These are phyloP conservation scores for Alternaria alternata DNA, from an alignment of 2,329 filamentous ascomycete species.

Conservation along the genomic window DNA sequence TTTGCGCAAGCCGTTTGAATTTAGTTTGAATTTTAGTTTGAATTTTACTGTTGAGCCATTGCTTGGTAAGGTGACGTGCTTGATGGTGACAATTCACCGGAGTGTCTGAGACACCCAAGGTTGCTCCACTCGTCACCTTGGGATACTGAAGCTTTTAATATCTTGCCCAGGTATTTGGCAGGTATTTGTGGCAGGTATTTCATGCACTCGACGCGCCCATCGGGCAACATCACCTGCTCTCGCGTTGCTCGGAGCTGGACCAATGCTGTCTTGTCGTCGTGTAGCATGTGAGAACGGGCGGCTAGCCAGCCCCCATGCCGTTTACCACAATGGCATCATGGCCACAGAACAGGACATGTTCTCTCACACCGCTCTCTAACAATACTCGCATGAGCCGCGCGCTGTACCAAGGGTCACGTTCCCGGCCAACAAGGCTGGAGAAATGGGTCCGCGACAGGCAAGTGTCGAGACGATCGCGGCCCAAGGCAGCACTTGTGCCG, in stretches of 20 bases:
- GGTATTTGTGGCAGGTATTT: neutral
- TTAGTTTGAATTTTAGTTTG: constrained; percentile 2
- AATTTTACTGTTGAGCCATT: neutral
- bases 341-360: neutral
- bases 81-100: neutral
- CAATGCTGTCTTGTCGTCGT: neutral
- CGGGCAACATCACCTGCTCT: constrained; percentile 1
- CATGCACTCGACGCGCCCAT: neutral
- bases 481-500: constrained; percentile 19
- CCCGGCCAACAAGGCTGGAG: constrained; percentile 3
- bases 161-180: neutral
- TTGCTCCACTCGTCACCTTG: neutral
- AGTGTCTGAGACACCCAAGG: neutral
- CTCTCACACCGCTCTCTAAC: constrained; percentile 2
- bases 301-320: neutral
- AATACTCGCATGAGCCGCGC: neutral
- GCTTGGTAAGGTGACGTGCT: neutral
- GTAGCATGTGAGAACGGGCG: constrained; percentile 13
- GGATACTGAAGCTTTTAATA: neutral
- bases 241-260: neutral
- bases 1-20: constrained; percentile 1
- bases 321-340: neutral
- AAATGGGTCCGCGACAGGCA: constrained; percentile 9
- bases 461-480: constrained; percentile 13
- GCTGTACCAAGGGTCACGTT: neutral